phyloP scores from a whole-genome alignment of 768 basidiomycete species.

The Dentipellis sp. region DNA sequence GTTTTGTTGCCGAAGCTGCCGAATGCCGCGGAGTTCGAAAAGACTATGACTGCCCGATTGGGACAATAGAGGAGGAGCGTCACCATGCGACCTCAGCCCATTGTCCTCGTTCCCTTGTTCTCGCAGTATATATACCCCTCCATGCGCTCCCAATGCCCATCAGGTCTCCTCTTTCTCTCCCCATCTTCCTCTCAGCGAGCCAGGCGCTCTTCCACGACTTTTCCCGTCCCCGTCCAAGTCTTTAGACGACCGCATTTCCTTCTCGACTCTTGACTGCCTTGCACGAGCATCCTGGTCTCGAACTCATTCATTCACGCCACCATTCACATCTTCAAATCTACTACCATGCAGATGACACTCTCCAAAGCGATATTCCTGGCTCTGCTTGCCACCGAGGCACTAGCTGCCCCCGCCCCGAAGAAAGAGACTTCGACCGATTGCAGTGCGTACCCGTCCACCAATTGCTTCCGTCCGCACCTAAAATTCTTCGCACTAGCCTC shows the following conservation, averaged over 20 bases:
- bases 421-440: conserved; percentile 1
- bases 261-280: background rate
- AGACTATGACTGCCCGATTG: background rate
- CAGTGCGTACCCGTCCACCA: background rate
- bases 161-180: background rate
- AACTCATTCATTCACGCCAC: background rate
- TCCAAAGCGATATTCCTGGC: conserved; percentile 1
- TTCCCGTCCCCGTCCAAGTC: background rate
- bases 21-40: background rate
- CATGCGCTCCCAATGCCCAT: background rate
- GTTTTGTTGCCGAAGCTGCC: too few relatives aligned
- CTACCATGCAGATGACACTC: conserved; percentile 5
- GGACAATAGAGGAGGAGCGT: background rate
- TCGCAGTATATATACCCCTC: conserved; percentile 1
- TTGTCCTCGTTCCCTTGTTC: background rate
- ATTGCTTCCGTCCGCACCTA: background rate
- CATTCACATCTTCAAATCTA: background rate
- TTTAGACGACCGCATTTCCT: background rate
- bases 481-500: background rate
- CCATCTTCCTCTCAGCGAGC: background rate
- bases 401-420: conserved; percentile 8
- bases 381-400: conserved; percentile 1
- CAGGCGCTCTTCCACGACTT: background rate
- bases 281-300: background rate
- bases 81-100: background rate